Conservation (phyloP, 2,329 filamentous ascomycete genomes). For the Diplodia mutila region DNA sequence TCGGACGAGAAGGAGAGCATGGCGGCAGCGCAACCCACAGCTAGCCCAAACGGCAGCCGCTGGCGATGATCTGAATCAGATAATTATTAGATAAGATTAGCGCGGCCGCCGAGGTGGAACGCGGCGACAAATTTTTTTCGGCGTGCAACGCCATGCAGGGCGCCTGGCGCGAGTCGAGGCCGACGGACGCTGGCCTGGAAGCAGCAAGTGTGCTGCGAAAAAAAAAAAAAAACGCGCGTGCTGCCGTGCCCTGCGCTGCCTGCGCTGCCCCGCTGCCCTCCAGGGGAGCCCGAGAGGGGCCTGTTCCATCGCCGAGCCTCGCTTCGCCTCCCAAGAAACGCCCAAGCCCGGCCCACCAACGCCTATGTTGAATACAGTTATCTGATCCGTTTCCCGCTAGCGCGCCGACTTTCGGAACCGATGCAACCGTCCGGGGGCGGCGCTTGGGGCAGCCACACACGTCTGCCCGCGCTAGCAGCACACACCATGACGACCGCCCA, state of each 20-base stretch:
- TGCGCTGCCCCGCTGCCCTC: background rate
- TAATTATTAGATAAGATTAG: conserved; percentile 28
- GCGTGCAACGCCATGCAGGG: conserved; percentile 7
- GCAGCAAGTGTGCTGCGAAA: background rate
- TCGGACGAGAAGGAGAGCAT: conserved; percentile 17
- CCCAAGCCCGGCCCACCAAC: conserved; percentile 8
- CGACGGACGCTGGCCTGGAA: conserved; percentile 7
- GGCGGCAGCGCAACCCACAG: conserved; percentile 1
- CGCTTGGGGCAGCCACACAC: background rate
- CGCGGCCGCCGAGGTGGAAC: conserved; percentile 12
- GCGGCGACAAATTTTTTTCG: conserved; percentile 22
- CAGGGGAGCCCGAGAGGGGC: background rate
- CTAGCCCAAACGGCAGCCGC: conserved; percentile 18
- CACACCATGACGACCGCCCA: background rate
- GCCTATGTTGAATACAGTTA: conserved; percentile 20
- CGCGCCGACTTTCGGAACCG: conserved; percentile 14
- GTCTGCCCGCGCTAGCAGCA: conserved; percentile 11
- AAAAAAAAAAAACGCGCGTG: background rate
- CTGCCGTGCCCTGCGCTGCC: background rate
- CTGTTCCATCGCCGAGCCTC: conserved; percentile 3
- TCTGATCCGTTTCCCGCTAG: conserved; percentile 18
- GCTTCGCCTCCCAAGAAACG: conserved; percentile 11
- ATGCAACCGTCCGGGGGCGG: conserved; percentile 1
- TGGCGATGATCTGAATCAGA: conserved; percentile 26
- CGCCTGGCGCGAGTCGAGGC: conserved; percentile 10